A percentile compares a stretch with the other conserved stretches of the same genome.
These are phyloP conservation scores for Boletus eberwhitei DNA, from an alignment of 768 basidiomycete genomes.

Conservation along the genomic window DNA sequence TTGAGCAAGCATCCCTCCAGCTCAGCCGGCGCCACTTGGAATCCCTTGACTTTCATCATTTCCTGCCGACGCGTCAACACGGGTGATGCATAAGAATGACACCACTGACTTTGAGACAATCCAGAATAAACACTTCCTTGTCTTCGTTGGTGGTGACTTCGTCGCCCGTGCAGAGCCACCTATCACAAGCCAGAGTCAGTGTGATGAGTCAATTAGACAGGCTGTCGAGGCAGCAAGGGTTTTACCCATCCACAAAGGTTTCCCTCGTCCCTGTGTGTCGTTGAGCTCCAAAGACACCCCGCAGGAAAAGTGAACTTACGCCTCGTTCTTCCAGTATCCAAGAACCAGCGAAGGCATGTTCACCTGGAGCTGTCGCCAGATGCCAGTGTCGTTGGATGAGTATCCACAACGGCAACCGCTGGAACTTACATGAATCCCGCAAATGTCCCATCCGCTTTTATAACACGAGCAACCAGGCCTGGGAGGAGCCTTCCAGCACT, in stretches of 20 bases:
- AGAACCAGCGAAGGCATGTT: conserved; percentile 39
- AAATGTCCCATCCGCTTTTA: conserved; percentile 55
- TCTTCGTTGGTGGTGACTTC: conserved; percentile 54
- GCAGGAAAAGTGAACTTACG: conserved; percentile 41
- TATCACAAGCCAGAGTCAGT: conserved; percentile 19
- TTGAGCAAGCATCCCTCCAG: conserved; percentile 63
- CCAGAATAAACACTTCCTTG: conserved; percentile 57
- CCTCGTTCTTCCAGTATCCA: conserved; percentile 54
- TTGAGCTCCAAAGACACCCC: not conserved
- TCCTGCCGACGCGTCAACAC: conserved; percentile 39
- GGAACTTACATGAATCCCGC: conserved; percentile 49
- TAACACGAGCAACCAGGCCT: conserved; percentile 50
- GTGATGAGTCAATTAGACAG: not conserved
- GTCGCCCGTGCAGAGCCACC: conserved; percentile 71
- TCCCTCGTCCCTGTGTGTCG: conserved; percentile 53
- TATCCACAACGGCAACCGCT: too few species aligned
- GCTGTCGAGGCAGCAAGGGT: conserved; percentile 2
- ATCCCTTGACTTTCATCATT: conserved; percentile 66
- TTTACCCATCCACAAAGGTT: conserved; percentile 65
- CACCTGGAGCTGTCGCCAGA: conserved; percentile 57
- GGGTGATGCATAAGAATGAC: not conserved
- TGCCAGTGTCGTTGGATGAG: too few species aligned
- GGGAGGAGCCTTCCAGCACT: conserved; percentile 49
- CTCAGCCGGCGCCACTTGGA: conserved; percentile 74
- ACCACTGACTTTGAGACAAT: conserved; percentile 57